Base-by-base conservation (phyloP, 1,284 basidiomycete genomes). In the Hymenochaete sp. region DNA sequence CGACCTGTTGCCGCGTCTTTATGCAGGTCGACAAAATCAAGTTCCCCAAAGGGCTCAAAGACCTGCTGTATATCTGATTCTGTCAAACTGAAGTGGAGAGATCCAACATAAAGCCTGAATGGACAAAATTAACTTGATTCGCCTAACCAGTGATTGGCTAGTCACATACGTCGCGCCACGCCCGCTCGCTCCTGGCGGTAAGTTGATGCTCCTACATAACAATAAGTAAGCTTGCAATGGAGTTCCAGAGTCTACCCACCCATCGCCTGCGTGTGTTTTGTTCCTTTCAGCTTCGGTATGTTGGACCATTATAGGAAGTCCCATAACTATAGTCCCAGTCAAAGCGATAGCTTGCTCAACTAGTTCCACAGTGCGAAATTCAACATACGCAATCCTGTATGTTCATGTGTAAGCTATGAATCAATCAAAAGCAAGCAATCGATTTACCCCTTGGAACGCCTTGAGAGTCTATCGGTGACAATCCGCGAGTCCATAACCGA, bases 21-120 rank as follows among this genome's bases (percentile, higher is more conserved):
- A 65, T 98, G 95, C 59, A 98, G 77, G 71, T 99, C 95, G 60
- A 98, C 93, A 68, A 95, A 95, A 65, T 95, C 93, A 55, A 99
- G 75, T 65, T 91, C 87, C 56, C 95, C 95, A 63, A 98, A 99
- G 3, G 95, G 93, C 62, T 95, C 92, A 65, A 99, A 99, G 54
- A 98, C 95, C 73, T 96, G 88, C 64, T 86, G 89, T 65, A 99
- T 86, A 71, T 98, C 93, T 55, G 90, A 85, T 65, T 93, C 87
- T 42, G 88, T 90, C 52, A 99, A 82, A 64, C 92, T 93, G 72
- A 95, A 97, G 64, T 97, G 90, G 38, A 99, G 70, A 52, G 91
- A 95, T 51, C 93, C 92, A 60, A 99, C 91, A 62, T 96, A 98
- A 60, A 99, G 78, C 62, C 93, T 90, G n/a, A n/a, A 51, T 21